Percentiles rank a stretch among this genome's conserved stretches.
Evolutionary conservation across 1,284 basidiomycete genomes (phyloP).

Genomic region (Farysia itapuensis): DNA sequence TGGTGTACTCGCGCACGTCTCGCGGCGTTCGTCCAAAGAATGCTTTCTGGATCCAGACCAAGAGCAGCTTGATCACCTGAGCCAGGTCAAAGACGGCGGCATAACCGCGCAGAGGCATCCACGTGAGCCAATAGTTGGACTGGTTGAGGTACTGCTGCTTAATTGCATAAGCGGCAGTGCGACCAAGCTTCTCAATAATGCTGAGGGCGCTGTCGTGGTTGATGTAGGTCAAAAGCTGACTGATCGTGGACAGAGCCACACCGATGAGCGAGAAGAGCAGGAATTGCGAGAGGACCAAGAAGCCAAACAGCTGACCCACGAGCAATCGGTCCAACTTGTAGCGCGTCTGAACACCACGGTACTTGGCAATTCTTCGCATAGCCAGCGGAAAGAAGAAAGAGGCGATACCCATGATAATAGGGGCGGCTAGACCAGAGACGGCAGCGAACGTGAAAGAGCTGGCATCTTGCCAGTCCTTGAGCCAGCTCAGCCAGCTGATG

Average conservation of each 20-base stretch:
- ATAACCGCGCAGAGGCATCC: slow-evolving; percentile 77
- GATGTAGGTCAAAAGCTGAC: slow-evolving; percentile 32
- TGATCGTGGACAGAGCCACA: slow-evolving; percentile 47
- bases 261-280: slow-evolving; percentile 57
- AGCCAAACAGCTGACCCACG: slow-evolving; percentile 52
- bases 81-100: slow-evolving; percentile 91
- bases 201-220: slow-evolving; percentile 23
- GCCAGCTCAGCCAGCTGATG: slow-evolving; percentile 38
- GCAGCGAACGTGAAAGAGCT: slow-evolving; percentile 48
- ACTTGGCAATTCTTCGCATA: slow-evolving; percentile 56
- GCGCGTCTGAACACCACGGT: slow-evolving; percentile 51
- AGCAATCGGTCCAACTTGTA: slow-evolving; percentile 46
- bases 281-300: slow-evolving; percentile 56
- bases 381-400: slow-evolving; percentile 50
- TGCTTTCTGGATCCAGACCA: slow-evolving; percentile 76
- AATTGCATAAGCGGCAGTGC: slow-evolving; percentile 29
- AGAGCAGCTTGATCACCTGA: slow-evolving; percentile 85
- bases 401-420: slow-evolving; percentile 47
- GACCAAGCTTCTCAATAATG: slow-evolving; percentile 34
- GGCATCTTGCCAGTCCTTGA: slow-evolving; percentile 31
- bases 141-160: slow-evolving; percentile 51
- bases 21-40: slow-evolving; percentile 92
- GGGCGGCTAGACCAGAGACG: slow-evolving; percentile 51
- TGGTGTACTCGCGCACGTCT: slow-evolving; percentile 93
- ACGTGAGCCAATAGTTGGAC: slow-evolving; percentile 59